Base-by-base conservation (phyloP, 129 eudicot species). In the Chrysanthemum lavandulifolium region DNA sequence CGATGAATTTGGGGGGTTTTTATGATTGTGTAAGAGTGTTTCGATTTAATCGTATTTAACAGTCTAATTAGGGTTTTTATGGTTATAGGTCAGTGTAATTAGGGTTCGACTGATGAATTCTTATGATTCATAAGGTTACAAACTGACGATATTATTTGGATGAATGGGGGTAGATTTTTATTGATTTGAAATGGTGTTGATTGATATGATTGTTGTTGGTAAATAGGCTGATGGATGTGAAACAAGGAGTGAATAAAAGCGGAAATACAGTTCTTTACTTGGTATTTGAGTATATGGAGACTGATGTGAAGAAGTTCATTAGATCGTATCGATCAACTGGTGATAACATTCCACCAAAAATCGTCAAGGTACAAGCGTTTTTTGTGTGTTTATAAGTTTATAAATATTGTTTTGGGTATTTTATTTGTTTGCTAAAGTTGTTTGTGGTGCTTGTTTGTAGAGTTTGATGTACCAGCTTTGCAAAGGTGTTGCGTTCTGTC, bases 381-480 rank as follows among this genome's bases (percentile, higher is more conserved):
- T 14, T 11, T 52, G 1, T 40, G 45, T 40, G 45, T 40, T 40
- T 51, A 51, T 14, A 51, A 50, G 10, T 51, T 11, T 40, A 40
- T 4, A 9, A 40, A 40, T 40, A 40, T 40, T 40, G 47, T 40
- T 40, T 40, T 2, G 10, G 1, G 47, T 1, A 2, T 40, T 6
- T 13, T 61, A 13, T 48, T 14, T 48, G 9, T 13, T 19, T 8
- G 4, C 5, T n/a, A 3, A 4, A 10, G 5, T 48, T 72, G 8
- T 19, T 63, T 76, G 10, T 49, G 14, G 6, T 71, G 10, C 2
- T 23, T 29, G 66, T 75, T 18, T 33, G 21, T 78, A 93, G 96
- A 83, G 96, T 76, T 74, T 94, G 78, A 94, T 94, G 97, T 94
- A 86, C 69, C 97, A 90, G 76, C 91, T 90, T 48, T 90, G 99